Conservation (phyloP, 345 rosid species). For the Aquilaria sinensis region DNA sequence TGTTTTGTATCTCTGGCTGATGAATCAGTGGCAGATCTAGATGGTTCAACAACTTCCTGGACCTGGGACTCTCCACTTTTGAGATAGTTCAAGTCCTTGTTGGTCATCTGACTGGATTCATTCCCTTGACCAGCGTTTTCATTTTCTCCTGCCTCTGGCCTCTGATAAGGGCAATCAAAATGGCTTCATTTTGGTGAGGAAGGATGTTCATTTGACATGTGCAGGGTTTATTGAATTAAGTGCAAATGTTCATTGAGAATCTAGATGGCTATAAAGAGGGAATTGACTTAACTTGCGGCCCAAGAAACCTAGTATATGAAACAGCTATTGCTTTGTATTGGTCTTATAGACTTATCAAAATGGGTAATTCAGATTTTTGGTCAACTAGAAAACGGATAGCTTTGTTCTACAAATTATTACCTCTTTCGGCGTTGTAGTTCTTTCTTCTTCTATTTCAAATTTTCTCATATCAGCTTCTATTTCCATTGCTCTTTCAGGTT, state of each 20-base stretch:
- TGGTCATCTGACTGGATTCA: conserved; percentile 5
- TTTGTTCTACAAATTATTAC: conserved; percentile 13
- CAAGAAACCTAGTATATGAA: neutral
- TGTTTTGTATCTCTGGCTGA: conserved; percentile 3
- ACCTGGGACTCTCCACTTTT: conserved; percentile 9
- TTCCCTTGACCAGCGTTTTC: conserved; percentile 1
- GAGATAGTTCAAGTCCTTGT: conserved; percentile 7
- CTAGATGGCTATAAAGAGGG: neutral
- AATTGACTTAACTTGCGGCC: neutral
- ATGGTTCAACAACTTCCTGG: conserved; percentile 4
- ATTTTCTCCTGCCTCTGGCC: conserved; percentile 5
- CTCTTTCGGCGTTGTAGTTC: conserved; percentile 16
- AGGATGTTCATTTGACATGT: neutral
- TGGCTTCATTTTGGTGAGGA: conserved; percentile 15
- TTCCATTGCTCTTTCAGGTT: conserved; percentile 12
- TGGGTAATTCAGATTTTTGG: neutral
- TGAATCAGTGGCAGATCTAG: neutral
- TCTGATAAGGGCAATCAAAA: conserved; percentile 5
- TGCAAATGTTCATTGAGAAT: neutral
- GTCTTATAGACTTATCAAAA: neutral
- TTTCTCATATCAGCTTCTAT: conserved; percentile 8
- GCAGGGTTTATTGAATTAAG: neutral
- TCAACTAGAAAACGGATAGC: neutral
- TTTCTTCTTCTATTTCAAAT: conserved; percentile 8
- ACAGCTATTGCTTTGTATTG: neutral